Percentiles rank a stretch among this genome's conserved stretches.
phyloP scores from a whole-genome alignment of 306 rosid species.

The Hippophae tibetana region DNA sequence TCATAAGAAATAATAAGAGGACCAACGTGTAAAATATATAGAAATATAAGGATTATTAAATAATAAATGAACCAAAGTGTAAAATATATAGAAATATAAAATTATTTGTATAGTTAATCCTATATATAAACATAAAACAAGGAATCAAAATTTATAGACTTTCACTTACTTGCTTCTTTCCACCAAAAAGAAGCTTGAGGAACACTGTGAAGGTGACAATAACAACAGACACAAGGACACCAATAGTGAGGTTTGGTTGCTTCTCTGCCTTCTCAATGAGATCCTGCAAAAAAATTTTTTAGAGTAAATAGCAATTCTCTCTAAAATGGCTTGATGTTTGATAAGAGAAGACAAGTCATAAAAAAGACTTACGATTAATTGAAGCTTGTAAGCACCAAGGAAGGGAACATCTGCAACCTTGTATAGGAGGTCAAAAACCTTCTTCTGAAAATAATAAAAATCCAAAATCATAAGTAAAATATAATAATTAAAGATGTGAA shows the following conservation, averaged over 20 bases:
- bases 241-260: slow-evolving; percentile 72
- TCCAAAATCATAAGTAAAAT: neutral
- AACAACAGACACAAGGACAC: slow-evolving; percentile 49
- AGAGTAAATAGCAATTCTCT: neutral
- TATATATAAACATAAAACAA: neutral
- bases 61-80: too few species aligned
- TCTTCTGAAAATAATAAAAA: slow-evolving; percentile 48
- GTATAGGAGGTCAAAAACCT: slow-evolving; percentile 74
- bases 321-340: neutral
- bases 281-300: slow-evolving; percentile 38
- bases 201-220: slow-evolving; percentile 47
- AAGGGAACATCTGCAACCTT: slow-evolving; percentile 69
- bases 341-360: neutral
- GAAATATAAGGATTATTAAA: too few species aligned
- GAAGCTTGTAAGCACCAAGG: slow-evolving; percentile 48
- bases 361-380: slow-evolving; percentile 42
- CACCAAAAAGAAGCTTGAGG: slow-evolving; percentile 60
- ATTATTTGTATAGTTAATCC: too few species aligned
- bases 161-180: slow-evolving; percentile 55
- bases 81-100: too few species aligned
- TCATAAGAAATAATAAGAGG: neutral
- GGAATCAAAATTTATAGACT: neutral
- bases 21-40: neutral
- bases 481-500: neutral
- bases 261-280: slow-evolving; percentile 70